phyloP scores from a whole-genome alignment of 495 filamentous ascomycete species.

The Talaromyces adpressus region DNA sequence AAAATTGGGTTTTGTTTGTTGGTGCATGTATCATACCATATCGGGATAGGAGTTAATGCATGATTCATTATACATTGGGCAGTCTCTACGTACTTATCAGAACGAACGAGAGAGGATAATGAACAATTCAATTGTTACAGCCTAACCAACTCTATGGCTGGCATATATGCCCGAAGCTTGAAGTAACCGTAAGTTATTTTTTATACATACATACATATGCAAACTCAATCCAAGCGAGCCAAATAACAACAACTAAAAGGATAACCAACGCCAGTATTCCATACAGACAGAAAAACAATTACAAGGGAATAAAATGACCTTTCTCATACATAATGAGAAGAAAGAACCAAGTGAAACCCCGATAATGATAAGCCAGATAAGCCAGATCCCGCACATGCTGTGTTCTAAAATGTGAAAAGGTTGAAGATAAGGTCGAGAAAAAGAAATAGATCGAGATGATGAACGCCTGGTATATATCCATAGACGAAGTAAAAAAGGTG shows the following conservation, averaged over 20 bases:
- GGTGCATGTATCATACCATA: neutral
- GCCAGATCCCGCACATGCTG: constrained; percentile 11
- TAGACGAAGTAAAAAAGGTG: neutral
- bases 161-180: neutral
- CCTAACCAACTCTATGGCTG: neutral
- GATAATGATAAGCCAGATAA: constrained; percentile 13
- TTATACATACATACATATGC: constrained; percentile 14
- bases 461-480: constrained; percentile 10
- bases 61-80: neutral
- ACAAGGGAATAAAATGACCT: constrained; percentile 13
- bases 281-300: constrained; percentile 11
- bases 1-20: neutral
- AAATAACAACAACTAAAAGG: constrained; percentile 6
- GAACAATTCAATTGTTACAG: neutral
- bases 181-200: neutral
- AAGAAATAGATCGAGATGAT: constrained; percentile 4
- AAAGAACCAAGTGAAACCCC: constrained; percentile 5
- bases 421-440: constrained; percentile 6
- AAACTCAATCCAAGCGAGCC: neutral
- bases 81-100: neutral
- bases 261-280: constrained; percentile 1
- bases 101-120: neutral
- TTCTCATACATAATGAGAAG: constrained; percentile 10
- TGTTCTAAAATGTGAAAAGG: constrained; percentile 12
- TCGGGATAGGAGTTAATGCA: neutral